phyloP scores from a whole-genome alignment of 208 protist genomes.

The Crithidia fasciculata region DNA sequence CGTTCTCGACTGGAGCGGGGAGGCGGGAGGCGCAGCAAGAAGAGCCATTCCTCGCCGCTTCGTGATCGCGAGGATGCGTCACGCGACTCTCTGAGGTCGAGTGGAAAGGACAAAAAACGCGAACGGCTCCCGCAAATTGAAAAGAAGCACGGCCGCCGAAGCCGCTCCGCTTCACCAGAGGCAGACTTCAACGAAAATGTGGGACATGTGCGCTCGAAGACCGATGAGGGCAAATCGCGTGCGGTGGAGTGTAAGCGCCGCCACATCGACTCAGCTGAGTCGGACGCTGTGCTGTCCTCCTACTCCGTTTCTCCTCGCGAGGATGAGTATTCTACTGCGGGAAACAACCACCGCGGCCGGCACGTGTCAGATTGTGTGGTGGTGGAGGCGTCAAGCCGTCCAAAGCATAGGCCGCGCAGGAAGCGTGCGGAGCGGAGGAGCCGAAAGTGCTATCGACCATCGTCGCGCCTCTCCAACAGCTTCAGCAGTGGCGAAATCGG shows the following conservation, averaged over 20 bases:
- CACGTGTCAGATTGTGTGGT: slow-evolving; percentile 11
- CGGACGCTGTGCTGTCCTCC: neutral
- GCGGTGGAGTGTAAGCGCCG: neutral
- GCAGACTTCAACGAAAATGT: neutral
- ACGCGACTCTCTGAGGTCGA: neutral
- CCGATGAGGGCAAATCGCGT: neutral
- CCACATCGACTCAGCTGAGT: neutral
- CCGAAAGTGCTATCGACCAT: neutral
- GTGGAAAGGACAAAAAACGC: neutral
- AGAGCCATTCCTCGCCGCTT: neutral
- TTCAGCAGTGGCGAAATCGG: neutral
- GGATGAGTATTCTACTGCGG: neutral
- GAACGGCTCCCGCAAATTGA: slow-evolving; percentile 1
- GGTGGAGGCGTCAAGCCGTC: neutral
- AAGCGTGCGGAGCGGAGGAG: neutral
- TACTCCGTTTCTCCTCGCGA: neutral
- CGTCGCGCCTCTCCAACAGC: neutral
- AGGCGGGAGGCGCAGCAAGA: neutral
- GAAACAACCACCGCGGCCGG: neutral
- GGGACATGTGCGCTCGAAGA: neutral
- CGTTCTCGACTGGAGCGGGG: neutral
- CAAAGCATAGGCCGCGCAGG: neutral
- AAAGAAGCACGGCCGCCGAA: neutral
- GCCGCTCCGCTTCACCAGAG: neutral
- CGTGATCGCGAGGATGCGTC: neutral